Conservation (phyloP, 1,284 basidiomycete genomes). For the Boletus smithii region DNA sequence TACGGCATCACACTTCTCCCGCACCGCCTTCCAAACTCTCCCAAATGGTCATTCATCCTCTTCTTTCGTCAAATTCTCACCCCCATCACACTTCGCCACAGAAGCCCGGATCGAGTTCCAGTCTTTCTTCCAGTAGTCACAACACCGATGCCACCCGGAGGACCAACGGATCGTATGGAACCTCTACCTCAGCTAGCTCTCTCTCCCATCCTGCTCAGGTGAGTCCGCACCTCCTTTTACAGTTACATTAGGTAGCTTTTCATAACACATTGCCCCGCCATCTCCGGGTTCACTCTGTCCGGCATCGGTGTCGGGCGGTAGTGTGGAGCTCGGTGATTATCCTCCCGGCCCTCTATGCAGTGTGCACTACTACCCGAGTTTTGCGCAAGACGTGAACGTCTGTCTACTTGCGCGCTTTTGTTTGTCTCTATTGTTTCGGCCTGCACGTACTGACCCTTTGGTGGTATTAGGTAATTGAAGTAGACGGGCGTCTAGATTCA, state of each 20-base stretch:
- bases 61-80: conserved; percentile 1
- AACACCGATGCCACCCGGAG: conserved; percentile 29
- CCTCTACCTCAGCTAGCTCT: conserved; percentile 28
- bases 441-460: conserved; percentile 2
- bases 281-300: conserved; percentile 16
- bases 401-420: not conserved
- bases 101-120: conserved; percentile 29
- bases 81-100: conserved; percentile 18
- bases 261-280: conserved; percentile 7
- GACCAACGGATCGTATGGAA: conserved; percentile 20
- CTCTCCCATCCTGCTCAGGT: conserved; percentile 21
- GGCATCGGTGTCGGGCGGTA: conserved; percentile 14
- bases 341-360: conserved; percentile 12
- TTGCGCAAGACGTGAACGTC: too few relatives aligned
- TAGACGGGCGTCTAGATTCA: conserved; percentile 22
- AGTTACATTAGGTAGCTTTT: conserved; percentile 18
- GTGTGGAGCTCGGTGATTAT: conserved; percentile 25
- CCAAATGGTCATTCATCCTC: conserved; percentile 10
- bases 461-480: conserved; percentile 31
- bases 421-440: conserved; percentile 13
- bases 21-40: conserved; percentile 15
- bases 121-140: conserved; percentile 18
- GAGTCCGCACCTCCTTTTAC: conserved; percentile 14
- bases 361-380: too few relatives aligned
- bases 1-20: conserved; percentile 25